Base-by-base conservation (phyloP, 1,139 yeast species). In the Suhomyces wounanorum region DNA sequence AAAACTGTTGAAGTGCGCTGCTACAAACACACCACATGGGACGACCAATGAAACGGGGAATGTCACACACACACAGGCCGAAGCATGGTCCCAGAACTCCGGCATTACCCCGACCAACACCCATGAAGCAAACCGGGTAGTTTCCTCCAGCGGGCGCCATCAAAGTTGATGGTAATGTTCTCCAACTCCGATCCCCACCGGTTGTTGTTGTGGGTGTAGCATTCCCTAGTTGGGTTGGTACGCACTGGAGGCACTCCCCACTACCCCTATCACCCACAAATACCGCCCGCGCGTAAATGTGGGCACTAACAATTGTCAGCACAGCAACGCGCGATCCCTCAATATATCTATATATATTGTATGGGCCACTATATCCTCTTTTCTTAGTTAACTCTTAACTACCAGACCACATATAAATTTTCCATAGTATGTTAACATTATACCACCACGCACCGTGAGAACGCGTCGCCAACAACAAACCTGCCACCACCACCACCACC, bases 241-340 rank as follows among this genome's bases (percentile, higher is more conserved):
- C 11, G 33, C 33, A 30, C n/a, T 30, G 11, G 33, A 3, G 18
- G 7, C 18, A 8, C 8, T 33, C 37, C 37, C 37, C 37, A 33
- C 37, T 23, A 23, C 41, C 30, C 41, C 41, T 38, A 38, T 38
- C 41, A 38, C 41, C 41, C 42, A 40, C 42, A 40, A 40, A 40
- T 26, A 25, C 42, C 42, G 28, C 46, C 45, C 44, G 23, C 40
- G 60, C 45, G 64, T 60, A 61, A 59, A 52, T 53, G 18, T 46
- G 52, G 52, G 62, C 59, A 59, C 66, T 60, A 60, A 59, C 59
- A 59, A 47, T 51, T 45, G 21, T 53, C 39, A 53, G 56, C 48
- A 51, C 56, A 52, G 56, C 56, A 53, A 53, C 45, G 50, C 48
- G 50, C 53, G 44, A 30, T 25, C 36, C 35, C 35, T 38, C 43